Conservation (phyloP, 352 stramenopile species). For the Pythium plurisporium region DNA sequence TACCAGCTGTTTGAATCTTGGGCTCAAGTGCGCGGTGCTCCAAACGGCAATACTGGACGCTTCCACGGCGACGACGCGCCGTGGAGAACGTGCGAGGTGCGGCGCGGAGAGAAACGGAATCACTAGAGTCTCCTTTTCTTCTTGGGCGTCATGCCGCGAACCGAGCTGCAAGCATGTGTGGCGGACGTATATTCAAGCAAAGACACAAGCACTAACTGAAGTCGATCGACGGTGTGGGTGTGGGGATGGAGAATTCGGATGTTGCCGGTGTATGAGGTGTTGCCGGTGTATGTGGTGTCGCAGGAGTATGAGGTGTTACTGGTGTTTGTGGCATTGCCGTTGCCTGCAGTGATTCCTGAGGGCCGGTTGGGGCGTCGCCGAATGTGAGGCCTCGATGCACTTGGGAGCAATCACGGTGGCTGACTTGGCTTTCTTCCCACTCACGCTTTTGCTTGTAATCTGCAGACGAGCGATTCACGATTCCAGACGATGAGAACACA, state of each 20-base stretch:
- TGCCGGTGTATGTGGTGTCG: not conserved
- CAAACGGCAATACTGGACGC: not conserved
- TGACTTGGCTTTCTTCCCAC: not conserved
- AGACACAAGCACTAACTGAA: not conserved
- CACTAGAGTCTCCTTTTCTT: no score
- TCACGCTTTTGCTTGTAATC: constrained; percentile 1
- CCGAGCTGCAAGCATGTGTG: no score
- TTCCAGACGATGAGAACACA: not conserved
- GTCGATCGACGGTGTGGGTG: not conserved
- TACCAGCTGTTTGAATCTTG: not conserved
- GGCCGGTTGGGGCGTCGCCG: not conserved
- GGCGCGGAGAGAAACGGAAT: no score
- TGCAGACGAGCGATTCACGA: not conserved
- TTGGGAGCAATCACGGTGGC: not conserved
- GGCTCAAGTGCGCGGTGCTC: no score
- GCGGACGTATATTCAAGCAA: not conserved
- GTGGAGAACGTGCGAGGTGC: no score
- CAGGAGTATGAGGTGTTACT: not conserved
- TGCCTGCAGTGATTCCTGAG: not conserved
- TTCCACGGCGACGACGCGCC: no score
- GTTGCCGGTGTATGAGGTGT: not conserved
- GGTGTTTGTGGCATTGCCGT: not conserved
- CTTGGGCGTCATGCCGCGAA: no score
- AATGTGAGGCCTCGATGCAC: not conserved
- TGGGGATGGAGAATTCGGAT: not conserved